Evolutionary conservation across 345 rosid genomes (phyloP), one percentile per base, ranked within the genome.

Genomic region (Heritiera fomes): DNA sequence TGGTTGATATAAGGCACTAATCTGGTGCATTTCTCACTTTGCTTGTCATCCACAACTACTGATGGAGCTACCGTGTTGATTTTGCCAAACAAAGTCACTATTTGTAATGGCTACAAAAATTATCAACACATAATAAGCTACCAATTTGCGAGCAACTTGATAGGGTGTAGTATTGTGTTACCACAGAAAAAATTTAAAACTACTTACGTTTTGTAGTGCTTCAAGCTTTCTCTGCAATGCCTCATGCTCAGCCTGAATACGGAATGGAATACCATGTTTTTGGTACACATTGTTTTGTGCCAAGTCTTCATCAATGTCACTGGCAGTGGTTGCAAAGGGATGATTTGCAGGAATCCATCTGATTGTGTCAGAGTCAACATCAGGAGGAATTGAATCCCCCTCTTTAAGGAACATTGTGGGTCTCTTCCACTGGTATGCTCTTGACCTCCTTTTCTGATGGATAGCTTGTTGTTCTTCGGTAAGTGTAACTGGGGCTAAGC

Each of bases 291-390:
- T 95, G 76, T 71, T 89, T 80, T 96, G 97, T 40, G 98, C 98
- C 85, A 96, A 85, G 86, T 86, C 94, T 80, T 96, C 98, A 78
- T 90, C 97, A 34, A 93, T 92, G 77, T 93, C 98, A 67, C 88
- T 89, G 55, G 89, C 89, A 11, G 93, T 93, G 52, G 98, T 92
- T 52, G 99, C 98, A 83, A 96, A 96, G 46, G 99, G 99, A 83
- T 96, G 99, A 82, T 96, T 96, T 7, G 94, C 88, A n/a, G 98
- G 99, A 85, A 96, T 96, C 99, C 99, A 96, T 85, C 99, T 87
- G 79, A 96, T 80, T 0, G 97, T 90, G 59, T 96, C 99, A 1
- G 98, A 97, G 80, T 93, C 98, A 50, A 92, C 91, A 80, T 96
- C 97, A 75, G 93, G 88, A 49, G 99, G 98, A 76, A 93, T 68